Evolutionary conservation across 2,329 filamentous ascomycete species (phyloP), one percentile per base, ranked within the genome.

Genomic region (Tolypocladium paradoxum): DNA sequence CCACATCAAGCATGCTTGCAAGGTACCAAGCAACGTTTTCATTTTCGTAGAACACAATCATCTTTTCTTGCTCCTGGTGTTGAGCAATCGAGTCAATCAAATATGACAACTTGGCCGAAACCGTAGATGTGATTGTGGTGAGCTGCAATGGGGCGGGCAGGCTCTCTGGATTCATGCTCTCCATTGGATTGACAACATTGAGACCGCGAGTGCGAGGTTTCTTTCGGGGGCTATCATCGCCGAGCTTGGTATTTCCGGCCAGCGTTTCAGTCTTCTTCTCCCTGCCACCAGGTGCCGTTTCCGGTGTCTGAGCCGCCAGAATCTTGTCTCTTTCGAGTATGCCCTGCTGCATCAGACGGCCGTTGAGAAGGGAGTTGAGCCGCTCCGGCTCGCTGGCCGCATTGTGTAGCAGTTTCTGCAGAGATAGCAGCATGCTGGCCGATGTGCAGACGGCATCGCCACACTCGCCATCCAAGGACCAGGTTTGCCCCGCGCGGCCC

Each of bases 21-120:
- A 96, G 79, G 70, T 95, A 96, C 67, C 82, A 95, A 1, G 90
- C 91, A 2, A 87, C 78, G 60, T 95, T 92, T 55, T 93, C 87
- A 34, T 87, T 86, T 56, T 95, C 90, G 65, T 96, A 96, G 67
- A 97, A 97, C 11, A 96, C 79, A 51, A 96, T 82, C 4, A 95
- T 93, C 68, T 96, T 95, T 62, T 96, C 90, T 0, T 78, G 70
- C 1, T 76, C 68, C 51, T 93, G 82, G 56, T 91, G 76, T 51
- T 78, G 73, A 6, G 84, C 68, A 14, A 96, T 83, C 34, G 81
- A 77, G 52, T 90, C 85, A 20, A 96, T 72, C 6, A 96, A 73
- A 62, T 96, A 96, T 3, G 87, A 91, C 3, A 96, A 75, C 67
- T 97, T 97, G 0, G 88, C 83, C 0, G 91, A 96, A 0, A 84